phyloP scores from a whole-genome alignment of 352 stramenopile species.

The Pythium aristosporum region DNA sequence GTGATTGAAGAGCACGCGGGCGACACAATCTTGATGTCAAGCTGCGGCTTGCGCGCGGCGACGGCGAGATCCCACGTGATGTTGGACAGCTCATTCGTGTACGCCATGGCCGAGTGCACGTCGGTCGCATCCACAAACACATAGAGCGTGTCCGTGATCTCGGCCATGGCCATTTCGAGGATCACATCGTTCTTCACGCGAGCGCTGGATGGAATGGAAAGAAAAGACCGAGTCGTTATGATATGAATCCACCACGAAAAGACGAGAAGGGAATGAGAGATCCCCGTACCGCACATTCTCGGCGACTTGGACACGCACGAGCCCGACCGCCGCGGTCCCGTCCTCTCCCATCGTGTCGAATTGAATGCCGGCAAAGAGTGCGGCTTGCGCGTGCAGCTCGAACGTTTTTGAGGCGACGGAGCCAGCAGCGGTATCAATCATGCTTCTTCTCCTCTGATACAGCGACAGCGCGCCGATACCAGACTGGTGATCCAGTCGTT shows the following conservation, averaged over 20 bases:
- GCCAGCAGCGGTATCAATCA: too few relatives aligned
- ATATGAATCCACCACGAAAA: background rate
- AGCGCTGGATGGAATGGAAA: background rate
- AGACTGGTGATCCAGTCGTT: too few relatives aligned
- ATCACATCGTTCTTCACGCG: constrained; percentile 11
- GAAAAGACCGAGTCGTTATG: background rate
- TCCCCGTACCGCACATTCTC: background rate
- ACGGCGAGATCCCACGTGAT: constrained; percentile 65
- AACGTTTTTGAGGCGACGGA: too few relatives aligned
- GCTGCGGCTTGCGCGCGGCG: constrained; percentile 42
- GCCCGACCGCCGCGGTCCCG: background rate
- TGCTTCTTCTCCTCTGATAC: too few relatives aligned
- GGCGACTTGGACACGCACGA: background rate
- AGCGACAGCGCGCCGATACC: too few relatives aligned
- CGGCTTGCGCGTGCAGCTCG: too few relatives aligned
- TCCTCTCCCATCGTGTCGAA: background rate
- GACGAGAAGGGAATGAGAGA: background rate
- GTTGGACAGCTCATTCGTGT: constrained; percentile 64
- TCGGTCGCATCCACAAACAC: constrained; percentile 54
- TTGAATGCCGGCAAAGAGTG: background rate
- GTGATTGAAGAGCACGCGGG: constrained; percentile 9
- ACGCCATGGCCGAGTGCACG: constrained; percentile 6
- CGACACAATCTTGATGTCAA: constrained; percentile 41
- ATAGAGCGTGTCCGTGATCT: constrained; percentile 22
- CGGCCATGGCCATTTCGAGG: constrained; percentile 6